Percentiles rank a stretch among this genome's conserved stretches.
These are phyloP conservation scores for Bidens hawaiensis DNA, from an alignment of 140 eudicot genomes.

Conservation along the genomic window DNA sequence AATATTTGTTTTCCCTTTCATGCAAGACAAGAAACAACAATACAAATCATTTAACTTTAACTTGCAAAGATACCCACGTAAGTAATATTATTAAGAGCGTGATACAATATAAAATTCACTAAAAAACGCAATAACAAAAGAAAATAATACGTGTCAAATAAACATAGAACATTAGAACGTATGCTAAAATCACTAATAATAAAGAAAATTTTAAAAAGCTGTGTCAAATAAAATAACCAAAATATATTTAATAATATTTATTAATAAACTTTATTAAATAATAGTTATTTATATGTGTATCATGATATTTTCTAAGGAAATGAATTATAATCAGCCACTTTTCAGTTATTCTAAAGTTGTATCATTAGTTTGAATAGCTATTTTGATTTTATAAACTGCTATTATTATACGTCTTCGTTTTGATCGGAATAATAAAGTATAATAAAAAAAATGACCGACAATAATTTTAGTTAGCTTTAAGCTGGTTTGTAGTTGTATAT, in stretches of 20 bases:
- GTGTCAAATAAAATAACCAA: no score
- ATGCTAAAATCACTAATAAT: no score
- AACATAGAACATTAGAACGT: neutral
- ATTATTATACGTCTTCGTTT: neutral
- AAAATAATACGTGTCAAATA: neutral
- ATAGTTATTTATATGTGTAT: no score
- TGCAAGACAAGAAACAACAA: constrained; percentile 16
- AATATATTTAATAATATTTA: no score
- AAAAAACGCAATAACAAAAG: neutral
- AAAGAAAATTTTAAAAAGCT: no score
- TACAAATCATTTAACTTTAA: constrained; percentile 12
- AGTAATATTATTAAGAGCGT: constrained; percentile 18
- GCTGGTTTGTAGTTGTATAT: no score
- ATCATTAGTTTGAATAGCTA: neutral
- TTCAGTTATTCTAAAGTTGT: constrained; percentile 14
- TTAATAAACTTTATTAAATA: no score
- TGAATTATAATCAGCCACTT: constrained; percentile 13
- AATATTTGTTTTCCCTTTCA: neutral
- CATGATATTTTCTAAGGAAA: no score
- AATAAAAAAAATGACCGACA: no score
- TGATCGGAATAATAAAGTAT: no score
- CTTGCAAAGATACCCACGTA: constrained; percentile 28
- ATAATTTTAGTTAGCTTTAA: no score
- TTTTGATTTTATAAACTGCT: neutral
- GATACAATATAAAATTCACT: neutral